Conservation (phyloP, 352 stramenopile species). For the Peronospora destructor region DNA sequence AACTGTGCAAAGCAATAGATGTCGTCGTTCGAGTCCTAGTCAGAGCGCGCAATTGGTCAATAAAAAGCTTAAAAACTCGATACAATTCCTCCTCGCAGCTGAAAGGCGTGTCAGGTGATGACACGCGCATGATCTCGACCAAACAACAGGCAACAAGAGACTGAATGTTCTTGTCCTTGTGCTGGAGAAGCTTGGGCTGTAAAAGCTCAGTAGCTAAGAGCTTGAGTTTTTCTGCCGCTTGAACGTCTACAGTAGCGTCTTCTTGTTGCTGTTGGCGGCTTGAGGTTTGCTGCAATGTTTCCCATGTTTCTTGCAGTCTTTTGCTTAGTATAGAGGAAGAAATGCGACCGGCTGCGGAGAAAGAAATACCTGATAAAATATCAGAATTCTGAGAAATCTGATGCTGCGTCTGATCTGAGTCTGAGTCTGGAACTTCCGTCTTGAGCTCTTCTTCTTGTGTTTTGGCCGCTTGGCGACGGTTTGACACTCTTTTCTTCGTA, state of each 20-base stretch:
- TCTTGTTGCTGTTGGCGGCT: conserved; percentile 44
- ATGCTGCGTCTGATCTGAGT: conserved; percentile 9
- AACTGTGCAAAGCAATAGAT: conserved; percentile 32
- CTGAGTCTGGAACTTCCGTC: conserved; percentile 17
- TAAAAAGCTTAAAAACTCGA: conserved; percentile 54
- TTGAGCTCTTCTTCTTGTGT: conserved; percentile 16
- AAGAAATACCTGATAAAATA: conserved; percentile 16
- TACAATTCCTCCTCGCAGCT: conserved; percentile 59
- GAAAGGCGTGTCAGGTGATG: conserved; percentile 61
- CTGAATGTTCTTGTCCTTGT: conserved; percentile 44
- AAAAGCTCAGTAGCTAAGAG: conserved; percentile 54
- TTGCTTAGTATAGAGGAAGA: conserved; percentile 35
- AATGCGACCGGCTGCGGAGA: conserved; percentile 15
- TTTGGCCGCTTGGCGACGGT: background rate
- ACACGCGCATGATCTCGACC: conserved; percentile 61
- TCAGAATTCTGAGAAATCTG: conserved; percentile 9
- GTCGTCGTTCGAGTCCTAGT: conserved; percentile 24
- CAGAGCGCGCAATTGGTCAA: conserved; percentile 48
- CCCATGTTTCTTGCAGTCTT: conserved; percentile 48
- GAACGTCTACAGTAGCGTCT: conserved; percentile 17
- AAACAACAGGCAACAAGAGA: conserved; percentile 66
- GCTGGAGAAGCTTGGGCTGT: conserved; percentile 40
- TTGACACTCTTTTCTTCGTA: background rate
- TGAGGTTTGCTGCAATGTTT: conserved; percentile 31
- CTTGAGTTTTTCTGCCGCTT: conserved; percentile 28